Percentiles rank a stretch among this genome's conserved stretches.
Evolutionary conservation across 805 yeast genomes (phyloP).

Genomic region (Saccharomycopsis amapae): DNA sequence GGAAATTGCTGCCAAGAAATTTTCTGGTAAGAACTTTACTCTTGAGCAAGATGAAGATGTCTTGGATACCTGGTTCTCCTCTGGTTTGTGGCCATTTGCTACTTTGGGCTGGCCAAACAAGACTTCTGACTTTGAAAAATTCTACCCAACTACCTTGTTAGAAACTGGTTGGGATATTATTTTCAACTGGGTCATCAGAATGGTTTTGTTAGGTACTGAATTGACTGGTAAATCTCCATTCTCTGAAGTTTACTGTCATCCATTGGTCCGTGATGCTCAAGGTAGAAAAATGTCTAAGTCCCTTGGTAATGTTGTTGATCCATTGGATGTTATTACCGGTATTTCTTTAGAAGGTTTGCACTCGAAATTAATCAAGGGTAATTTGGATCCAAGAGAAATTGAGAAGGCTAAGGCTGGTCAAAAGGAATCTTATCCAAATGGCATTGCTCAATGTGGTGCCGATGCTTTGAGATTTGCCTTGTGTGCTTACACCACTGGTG

Average conservation of each 20-base stretch:
- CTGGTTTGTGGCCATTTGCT: constrained; percentile 97
- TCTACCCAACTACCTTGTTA: constrained; percentile 86
- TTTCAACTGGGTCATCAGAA: constrained; percentile 98
- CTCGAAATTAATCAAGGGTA: constrained; percentile 69
- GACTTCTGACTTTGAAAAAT: constrained; percentile 64
- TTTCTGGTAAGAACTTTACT: constrained; percentile 61
- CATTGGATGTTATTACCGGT: constrained; percentile 89
- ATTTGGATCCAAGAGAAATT: constrained; percentile 83
- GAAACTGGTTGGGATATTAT: constrained; percentile 99
- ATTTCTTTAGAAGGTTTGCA: constrained; percentile 73
- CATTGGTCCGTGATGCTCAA: constrained; percentile 97
- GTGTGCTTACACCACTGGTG: constrained; percentile 98
- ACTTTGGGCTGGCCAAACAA: constrained; percentile 93
- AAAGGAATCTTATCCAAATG: constrained; percentile 83
- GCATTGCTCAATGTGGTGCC: constrained; percentile 99
- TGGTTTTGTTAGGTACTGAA: constrained; percentile 87
- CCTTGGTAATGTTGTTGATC: constrained; percentile 94
- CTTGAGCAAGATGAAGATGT: constrained; percentile 97
- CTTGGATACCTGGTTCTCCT: constrained; percentile 97
- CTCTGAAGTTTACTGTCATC: constrained; percentile 95
- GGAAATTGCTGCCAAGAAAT: constrained; percentile 67
- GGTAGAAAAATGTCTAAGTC: constrained; percentile 99
- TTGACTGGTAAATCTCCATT: constrained; percentile 89
- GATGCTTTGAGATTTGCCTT: constrained; percentile 97
- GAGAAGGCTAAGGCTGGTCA: constrained; percentile 86